A percentile compares a stretch with the other conserved stretches of the same genome.
Evolutionary conservation across 495 filamentous ascomycete genomes (phyloP).

Genomic region (Hypoxylon fuscum): DNA sequence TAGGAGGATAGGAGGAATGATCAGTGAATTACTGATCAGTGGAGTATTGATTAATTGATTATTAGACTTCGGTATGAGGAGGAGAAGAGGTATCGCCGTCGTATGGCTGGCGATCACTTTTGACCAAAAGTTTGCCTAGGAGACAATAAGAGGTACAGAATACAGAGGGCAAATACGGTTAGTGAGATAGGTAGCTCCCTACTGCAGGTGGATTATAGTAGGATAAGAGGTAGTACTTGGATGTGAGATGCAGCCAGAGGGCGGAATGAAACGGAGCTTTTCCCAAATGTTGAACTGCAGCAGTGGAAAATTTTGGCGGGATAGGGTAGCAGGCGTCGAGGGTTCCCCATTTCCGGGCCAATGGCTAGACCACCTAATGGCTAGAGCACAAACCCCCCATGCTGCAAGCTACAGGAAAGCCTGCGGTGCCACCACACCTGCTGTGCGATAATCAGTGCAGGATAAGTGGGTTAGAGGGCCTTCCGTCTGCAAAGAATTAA

Average conservation of each 20-base stretch:
- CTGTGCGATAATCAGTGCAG: slow-evolving; percentile 1
- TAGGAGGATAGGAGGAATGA: slow-evolving; percentile 1
- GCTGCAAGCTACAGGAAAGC: slow-evolving; percentile 6
- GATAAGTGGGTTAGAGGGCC: no score
- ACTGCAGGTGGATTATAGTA: neutral
- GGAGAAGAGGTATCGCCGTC: slow-evolving; percentile 24
- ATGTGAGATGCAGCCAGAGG: slow-evolving; percentile 11
- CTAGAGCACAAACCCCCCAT: slow-evolving; percentile 13
- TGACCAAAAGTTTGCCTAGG: slow-evolving; percentile 15
- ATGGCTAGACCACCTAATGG: slow-evolving; percentile 23
- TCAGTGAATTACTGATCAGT: slow-evolving; percentile 21
- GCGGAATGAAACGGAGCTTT: slow-evolving; percentile 33
- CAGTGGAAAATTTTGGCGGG: slow-evolving; percentile 40
- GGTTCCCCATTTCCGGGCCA: slow-evolving; percentile 37
- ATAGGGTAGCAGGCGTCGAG: slow-evolving; percentile 5
- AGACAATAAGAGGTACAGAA: slow-evolving; percentile 20
- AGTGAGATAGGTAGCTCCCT: slow-evolving; percentile 12
- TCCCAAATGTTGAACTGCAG: slow-evolving; percentile 49
- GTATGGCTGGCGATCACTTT: slow-evolving; percentile 32
- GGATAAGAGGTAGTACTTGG: slow-evolving; percentile 1
- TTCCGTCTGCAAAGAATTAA: slow-evolving; percentile 10
- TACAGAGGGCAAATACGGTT: slow-evolving; percentile 8
- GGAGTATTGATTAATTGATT: slow-evolving; percentile 20
- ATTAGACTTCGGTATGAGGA: slow-evolving; percentile 17
- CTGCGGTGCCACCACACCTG: slow-evolving; percentile 30